Evolutionary conservation across 2,329 filamentous ascomycete genomes (phyloP).

Genomic region (Phialophora expanda): DNA sequence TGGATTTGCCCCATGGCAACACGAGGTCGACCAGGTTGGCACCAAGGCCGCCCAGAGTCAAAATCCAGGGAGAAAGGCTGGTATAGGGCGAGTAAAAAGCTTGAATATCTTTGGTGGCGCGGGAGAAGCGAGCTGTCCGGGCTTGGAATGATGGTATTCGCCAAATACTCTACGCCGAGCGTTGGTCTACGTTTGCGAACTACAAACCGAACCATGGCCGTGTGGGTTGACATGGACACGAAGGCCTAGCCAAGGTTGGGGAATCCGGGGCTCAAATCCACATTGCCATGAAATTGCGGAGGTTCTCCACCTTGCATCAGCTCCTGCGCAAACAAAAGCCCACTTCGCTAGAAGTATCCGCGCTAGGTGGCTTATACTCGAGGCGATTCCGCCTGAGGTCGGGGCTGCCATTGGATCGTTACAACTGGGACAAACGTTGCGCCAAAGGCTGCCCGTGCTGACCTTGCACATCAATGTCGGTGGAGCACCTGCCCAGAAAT

Average conservation of each 20-base stretch:
- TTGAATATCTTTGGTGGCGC: constrained; percentile 8
- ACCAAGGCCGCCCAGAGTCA: constrained; percentile 13
- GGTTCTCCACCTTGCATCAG: constrained; percentile 8
- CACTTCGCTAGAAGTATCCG: not conserved
- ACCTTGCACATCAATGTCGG: not conserved
- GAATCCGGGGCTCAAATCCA: constrained; percentile 15
- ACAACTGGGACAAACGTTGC: not conserved
- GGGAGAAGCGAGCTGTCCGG: not conserved
- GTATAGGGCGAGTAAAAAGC: constrained; percentile 4
- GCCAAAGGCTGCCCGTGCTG: too few species aligned
- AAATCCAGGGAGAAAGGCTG: constrained; percentile 5
- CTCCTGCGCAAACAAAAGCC: not conserved
- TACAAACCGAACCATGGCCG: not conserved
- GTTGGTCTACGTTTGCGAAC: not conserved
- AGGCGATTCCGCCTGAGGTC: not conserved
- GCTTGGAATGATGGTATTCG: constrained; percentile 1
- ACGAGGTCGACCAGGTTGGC: constrained; percentile 7
- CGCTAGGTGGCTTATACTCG: not conserved
- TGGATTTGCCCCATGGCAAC: constrained; percentile 9
- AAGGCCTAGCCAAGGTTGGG: constrained; percentile 7
- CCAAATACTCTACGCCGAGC: not conserved
- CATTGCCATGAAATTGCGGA: constrained; percentile 12
- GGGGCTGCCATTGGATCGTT: not conserved
- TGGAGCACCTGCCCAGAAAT: not conserved
- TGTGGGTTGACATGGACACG: not conserved